Base-by-base conservation (phyloP, 257 asterid species). In the Sherardia arvensis region DNA sequence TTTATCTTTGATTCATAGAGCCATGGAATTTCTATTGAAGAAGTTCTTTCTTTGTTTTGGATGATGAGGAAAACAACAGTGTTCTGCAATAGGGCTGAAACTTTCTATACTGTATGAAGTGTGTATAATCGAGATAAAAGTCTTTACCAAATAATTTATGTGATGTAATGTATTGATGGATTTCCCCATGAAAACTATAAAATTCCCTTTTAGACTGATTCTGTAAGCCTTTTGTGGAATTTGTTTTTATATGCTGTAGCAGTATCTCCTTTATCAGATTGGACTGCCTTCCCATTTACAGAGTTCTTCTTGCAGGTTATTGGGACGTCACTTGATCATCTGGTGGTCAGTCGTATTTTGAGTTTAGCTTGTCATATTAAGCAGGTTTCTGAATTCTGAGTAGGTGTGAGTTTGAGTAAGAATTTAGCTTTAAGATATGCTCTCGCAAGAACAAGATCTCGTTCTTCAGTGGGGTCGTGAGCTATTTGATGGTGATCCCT, bases 391-490 rank as follows among this genome's bases (percentile, higher is more conserved):
- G 38, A 34, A 65, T 63, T 18, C 55, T 65, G 71, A 38, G 69
- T 62, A 36, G 73, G 33, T 48, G 53, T 63, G 55, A 63, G 26
- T 29, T 58, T 62, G 61, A 70, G 29, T 66, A 36, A 65, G 53
- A 58, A 53, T 36, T 27, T 64, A 32, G n/a, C 51, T 32, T 51
- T 30, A 22, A 59, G 57, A 74, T 65, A 91, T 91, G 98, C 78
- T 85, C 61, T 78, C 94, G 4, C 81, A 84, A 38, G 98, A 91
- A 70, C 96, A 88, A 83, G 96, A 88, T 83, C 90, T 94, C 6
- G 94, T 91, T 65, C 81, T 91, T 66, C 87, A 86, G 62, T 91
- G 98, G 98, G 98, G 98, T 43, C 96, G 84, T 75, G 90, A 83
- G 81, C 85, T 91, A 67, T 91, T 91, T 48, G 95, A 88, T 26